Evolutionary conservation across 768 basidiomycete species (phyloP).

Genomic region (Rhodotorula kratochvilovae): DNA sequence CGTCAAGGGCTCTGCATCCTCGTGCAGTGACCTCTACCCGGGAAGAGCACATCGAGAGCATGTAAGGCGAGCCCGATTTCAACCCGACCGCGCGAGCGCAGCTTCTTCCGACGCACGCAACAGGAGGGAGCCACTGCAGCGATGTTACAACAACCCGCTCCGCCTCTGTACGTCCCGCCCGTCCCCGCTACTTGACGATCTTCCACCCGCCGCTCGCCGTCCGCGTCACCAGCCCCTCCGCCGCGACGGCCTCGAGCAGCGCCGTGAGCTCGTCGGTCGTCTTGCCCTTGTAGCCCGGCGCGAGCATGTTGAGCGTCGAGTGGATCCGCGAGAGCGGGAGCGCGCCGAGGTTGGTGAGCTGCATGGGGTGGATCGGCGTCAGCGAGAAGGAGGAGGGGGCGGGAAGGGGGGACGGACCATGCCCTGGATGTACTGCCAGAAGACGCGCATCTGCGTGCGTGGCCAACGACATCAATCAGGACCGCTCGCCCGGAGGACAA

Average conservation of each 20-base stretch:
- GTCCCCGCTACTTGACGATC: constrained; percentile 19
- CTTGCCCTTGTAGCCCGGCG: constrained; percentile 69
- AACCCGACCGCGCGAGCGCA: too few species aligned
- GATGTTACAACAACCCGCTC: background rate
- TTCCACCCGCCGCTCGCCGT: constrained; percentile 29
- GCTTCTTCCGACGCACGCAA: too few species aligned
- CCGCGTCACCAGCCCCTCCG: constrained; percentile 64
- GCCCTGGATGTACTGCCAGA: constrained; percentile 83
- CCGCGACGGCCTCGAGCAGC: constrained; percentile 75
- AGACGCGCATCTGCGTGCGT: constrained; percentile 74
- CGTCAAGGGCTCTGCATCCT: too few species aligned
- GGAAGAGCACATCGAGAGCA: too few species aligned
- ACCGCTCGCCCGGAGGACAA: background rate
- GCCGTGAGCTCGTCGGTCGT: constrained; percentile 68
- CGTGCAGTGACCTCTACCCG: too few species aligned
- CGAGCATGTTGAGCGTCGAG: constrained; percentile 70
- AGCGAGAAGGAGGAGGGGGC: too few species aligned
- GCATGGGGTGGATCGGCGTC: background rate
- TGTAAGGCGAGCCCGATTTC: too few species aligned
- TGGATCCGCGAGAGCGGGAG: constrained; percentile 79
- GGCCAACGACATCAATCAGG: constrained; percentile 50
- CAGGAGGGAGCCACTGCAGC: background rate
- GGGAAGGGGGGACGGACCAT: constrained; percentile 22
- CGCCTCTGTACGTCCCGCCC: background rate
- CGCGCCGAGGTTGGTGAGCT: constrained; percentile 74